phyloP scores from a whole-genome alignment of 768 basidiomycete genomes.

The Russula virescens region DNA sequence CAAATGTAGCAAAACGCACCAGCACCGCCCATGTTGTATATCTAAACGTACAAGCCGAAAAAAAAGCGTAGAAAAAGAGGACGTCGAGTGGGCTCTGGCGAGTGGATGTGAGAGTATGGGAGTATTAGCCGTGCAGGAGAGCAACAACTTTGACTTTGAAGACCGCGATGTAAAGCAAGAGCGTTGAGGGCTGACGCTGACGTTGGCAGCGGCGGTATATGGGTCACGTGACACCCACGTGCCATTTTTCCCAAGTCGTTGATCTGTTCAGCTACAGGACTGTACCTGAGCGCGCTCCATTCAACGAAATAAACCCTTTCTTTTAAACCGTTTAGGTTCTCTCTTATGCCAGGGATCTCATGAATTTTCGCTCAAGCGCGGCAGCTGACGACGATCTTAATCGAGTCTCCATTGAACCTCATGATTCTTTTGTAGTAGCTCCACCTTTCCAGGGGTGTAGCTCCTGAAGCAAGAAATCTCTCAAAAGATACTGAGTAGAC shows the following conservation, averaged over 20 bases:
- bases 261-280: too few species aligned
- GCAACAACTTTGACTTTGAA: neutral
- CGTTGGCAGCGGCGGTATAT: slow-evolving; percentile 2
- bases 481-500: too few species aligned
- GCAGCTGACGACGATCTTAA: too few species aligned
- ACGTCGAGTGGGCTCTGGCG: neutral
- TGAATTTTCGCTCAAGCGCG: too few species aligned
- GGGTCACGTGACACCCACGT: neutral
- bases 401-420: too few species aligned
- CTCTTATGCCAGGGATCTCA: too few species aligned
- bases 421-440: neutral
- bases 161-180: too few species aligned
- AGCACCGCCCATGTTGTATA: slow-evolving; percentile 37
- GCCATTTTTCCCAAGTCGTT: too few species aligned
- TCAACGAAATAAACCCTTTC: neutral
- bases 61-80: neutral
- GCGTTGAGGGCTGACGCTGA: slow-evolving; percentile 3
- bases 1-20: slow-evolving; percentile 31
- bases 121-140: neutral
- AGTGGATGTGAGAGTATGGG: neutral
- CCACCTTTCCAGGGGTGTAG: neutral
- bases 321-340: too few species aligned
- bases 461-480: neutral
- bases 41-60: slow-evolving; percentile 9
- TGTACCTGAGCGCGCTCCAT: too few species aligned